phyloP scores from a whole-genome alignment of 345 rosid genomes.

The Turritis glabra region DNA sequence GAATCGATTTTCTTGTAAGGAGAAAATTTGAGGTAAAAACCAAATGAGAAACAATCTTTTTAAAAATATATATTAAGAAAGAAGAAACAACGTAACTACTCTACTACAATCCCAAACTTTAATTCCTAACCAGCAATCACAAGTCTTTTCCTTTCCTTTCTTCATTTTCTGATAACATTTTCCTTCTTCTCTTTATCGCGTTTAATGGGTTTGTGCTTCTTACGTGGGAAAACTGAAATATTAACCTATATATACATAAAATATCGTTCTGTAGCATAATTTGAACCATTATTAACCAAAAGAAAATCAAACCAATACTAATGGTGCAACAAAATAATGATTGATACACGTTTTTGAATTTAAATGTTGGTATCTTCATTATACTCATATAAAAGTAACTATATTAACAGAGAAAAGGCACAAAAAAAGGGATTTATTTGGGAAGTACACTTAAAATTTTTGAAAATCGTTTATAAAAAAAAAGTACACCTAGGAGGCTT shows the following conservation, averaged over 20 bases:
- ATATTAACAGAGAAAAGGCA: neutral
- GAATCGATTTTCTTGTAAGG: slow-evolving; percentile 1
- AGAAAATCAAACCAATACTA: neutral
- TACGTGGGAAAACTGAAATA: neutral
- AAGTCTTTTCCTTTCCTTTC: neutral
- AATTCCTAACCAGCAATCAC: neutral
- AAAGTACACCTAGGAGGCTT: too few relatives aligned
- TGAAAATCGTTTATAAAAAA: too few relatives aligned
- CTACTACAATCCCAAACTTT: neutral
- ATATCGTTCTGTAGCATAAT: neutral
- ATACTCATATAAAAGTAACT: slow-evolving; percentile 10
- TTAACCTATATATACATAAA: neutral
- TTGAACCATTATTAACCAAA: neutral
- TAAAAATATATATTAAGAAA: too few relatives aligned
- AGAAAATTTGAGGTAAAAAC: neutral
- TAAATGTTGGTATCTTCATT: neutral
- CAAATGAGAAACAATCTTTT: neutral
- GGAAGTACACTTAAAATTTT: slow-evolving; percentile 25
- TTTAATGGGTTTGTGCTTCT: neutral
- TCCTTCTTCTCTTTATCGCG: neutral
- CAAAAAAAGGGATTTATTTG: neutral
- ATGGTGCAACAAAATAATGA: neutral
- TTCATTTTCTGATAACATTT: neutral
- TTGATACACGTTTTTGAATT: neutral
- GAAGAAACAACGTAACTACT: too few relatives aligned